A percentile compares a stretch with the other conserved stretches of the same genome.
phyloP scores from a whole-genome alignment of 2,329 filamentous ascomycete genomes.

The Scedosporium aurantiacum region DNA sequence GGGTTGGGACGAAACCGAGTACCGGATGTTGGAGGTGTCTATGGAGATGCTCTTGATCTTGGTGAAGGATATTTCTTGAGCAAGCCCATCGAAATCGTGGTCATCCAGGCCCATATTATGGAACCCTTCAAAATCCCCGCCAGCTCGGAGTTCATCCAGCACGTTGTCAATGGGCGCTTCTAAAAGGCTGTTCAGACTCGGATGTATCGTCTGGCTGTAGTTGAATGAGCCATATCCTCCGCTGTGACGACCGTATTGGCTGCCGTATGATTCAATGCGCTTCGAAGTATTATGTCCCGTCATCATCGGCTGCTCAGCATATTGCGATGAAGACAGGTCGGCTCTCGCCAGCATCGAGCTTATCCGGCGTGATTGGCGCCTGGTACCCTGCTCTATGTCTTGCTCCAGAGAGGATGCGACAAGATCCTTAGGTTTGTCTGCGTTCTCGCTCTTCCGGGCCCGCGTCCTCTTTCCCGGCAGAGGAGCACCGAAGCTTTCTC shows the following conservation, averaged over 20 bases:
- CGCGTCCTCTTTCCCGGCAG: slow-evolving; percentile 36
- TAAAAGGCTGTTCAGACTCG: slow-evolving; percentile 49
- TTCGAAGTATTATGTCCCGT: slow-evolving; percentile 35
- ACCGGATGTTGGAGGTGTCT: slow-evolving; percentile 49
- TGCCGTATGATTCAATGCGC: slow-evolving; percentile 65
- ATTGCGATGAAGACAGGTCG: slow-evolving; percentile 77
- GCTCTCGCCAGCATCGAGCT: slow-evolving; percentile 84
- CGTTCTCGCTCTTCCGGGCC: slow-evolving; percentile 38
- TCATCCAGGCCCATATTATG: slow-evolving; percentile 64
- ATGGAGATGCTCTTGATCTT: slow-evolving; percentile 59
- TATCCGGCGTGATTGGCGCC: slow-evolving; percentile 62
- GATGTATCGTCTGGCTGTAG: slow-evolving; percentile 34
- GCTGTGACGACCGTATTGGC: slow-evolving; percentile 50
- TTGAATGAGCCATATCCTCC: slow-evolving; percentile 27
- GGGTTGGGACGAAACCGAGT: slow-evolving; percentile 43
- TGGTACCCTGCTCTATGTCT: slow-evolving; percentile 45
- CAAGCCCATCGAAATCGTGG: slow-evolving; percentile 58
- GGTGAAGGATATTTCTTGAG: slow-evolving; percentile 60
- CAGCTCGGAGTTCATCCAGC: slow-evolving; percentile 54
- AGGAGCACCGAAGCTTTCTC: slow-evolving; percentile 65
- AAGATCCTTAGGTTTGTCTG: slow-evolving; percentile 44
- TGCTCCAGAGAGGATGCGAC: slow-evolving; percentile 58
- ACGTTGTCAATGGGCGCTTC: slow-evolving; percentile 60
- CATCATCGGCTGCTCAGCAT: slow-evolving; percentile 51
- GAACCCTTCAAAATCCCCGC: slow-evolving; percentile 55